Base-by-base conservation (phyloP, 768 basidiomycete species). In the Mycena kentingensis region DNA sequence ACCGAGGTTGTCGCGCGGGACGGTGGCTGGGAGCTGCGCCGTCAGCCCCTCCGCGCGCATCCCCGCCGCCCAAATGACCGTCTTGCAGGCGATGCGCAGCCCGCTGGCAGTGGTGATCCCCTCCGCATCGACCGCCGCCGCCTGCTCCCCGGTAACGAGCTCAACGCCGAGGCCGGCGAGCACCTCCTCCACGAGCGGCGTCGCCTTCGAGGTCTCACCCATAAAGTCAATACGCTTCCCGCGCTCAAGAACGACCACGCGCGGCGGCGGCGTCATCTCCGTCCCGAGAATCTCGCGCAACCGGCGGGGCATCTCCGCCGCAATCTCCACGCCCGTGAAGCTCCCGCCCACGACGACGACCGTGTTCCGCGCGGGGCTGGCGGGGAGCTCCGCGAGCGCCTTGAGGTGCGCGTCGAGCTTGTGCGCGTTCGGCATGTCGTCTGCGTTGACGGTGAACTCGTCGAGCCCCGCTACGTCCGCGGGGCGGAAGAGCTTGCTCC, bases 1-100 rank as follows among this genome's bases (percentile, higher is more conserved):
- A 4, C 56, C 61, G 15, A 60, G 22, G 7, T 48, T 35, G 43
- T 64, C 63, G 24, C 45, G 54, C n/a, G n/a, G n/a, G n/a, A n/a
- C n/a, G 28, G 58, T 37, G 15, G 39, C 57, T 42, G 63, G 54
- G 13, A 64, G 50, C 34, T 64, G 63, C 4, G 54, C 49, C 7
- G 63, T 64, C 25, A 64, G 58, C 13, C 24, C 2, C 35, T 49
- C 58, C 5, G 63, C 63, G 2, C 58, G 60, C 51, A 64, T 47
- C 13, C 63, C 63, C 2, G 53, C 63, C 19, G 63, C 60, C 63
- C 63, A 64, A n/a, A 64, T 56, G 12, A 58, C 54, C 8, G 63
- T 62, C 34, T 56, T 60, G 48, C 50, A 54, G 5, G 50, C 51
- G 32, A 64, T 60, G 4, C 56, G 58, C 19, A 34, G 34, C 2